Conservation (phyloP, 345 rosid genomes). For the Eucalyptus sp. region DNA sequence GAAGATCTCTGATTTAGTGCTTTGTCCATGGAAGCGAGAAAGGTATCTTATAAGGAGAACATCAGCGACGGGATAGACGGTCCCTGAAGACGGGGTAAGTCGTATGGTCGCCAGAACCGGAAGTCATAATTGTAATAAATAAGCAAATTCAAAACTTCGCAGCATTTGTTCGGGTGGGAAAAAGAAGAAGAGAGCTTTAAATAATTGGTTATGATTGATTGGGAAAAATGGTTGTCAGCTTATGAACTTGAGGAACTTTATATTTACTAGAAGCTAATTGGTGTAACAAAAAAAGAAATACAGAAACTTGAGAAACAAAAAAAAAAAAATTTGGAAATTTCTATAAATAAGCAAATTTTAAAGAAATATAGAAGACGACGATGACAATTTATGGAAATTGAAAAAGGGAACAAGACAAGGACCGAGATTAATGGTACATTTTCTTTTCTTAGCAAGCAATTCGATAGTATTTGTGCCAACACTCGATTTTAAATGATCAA, state of each 20-base stretch:
- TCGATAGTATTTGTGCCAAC: no score
- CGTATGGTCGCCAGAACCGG: neutral
- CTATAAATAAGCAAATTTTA: no score
- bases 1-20: neutral
- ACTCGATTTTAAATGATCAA: no score
- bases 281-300: no score
- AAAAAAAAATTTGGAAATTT: no score
- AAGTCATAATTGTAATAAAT: neutral
- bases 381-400: no score
- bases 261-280: neutral
- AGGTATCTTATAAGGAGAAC: neutral
- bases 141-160: neutral
- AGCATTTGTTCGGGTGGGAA: neutral
- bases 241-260: neutral
- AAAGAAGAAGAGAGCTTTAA: neutral
- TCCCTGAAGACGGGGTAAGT: no score
- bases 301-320: no score
- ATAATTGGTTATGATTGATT: neutral
- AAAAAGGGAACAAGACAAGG: no score
- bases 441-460: no score
- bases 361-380: fast-evolving
- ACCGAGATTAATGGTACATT: no score
- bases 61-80: neutral
- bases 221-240: neutral
- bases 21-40: neutral